These are phyloP conservation scores for Candida succiphila DNA, from an alignment of 805 yeast species.

Conservation along the genomic window DNA sequence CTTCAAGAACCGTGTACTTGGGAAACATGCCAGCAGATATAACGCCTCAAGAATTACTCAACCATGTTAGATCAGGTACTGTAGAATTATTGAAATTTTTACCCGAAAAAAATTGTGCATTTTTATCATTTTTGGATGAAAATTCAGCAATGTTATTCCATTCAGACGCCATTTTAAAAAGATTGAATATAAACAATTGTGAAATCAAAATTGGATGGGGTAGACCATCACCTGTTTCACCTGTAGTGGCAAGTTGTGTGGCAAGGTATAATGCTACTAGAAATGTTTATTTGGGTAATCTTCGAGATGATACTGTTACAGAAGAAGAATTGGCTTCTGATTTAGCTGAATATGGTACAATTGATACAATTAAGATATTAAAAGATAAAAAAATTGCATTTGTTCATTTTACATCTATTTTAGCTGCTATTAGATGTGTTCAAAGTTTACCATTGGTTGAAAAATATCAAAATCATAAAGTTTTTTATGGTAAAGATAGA, in stretches of 20 bases:
- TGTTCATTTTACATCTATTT: slow-evolving; percentile 79
- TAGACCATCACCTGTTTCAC: slow-evolving; percentile 61
- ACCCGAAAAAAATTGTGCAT: slow-evolving; percentile 85
- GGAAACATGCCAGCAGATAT: slow-evolving; percentile 83
- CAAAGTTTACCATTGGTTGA: slow-evolving; percentile 58
- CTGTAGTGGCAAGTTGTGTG: slow-evolving; percentile 67
- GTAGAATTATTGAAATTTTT: slow-evolving; percentile 70
- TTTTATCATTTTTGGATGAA: slow-evolving; percentile 81
- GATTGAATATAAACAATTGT: slow-evolving; percentile 68
- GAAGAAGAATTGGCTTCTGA: slow-evolving; percentile 62
- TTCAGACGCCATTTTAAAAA: slow-evolving; percentile 83
- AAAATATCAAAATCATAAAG: slow-evolving; percentile 66
- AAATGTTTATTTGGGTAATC: slow-evolving; percentile 81
- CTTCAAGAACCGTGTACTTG: slow-evolving; percentile 77
- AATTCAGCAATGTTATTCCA: slow-evolving; percentile 85
- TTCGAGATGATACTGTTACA: slow-evolving; percentile 48
- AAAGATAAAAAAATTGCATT: slow-evolving; percentile 81
- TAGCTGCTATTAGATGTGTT: slow-evolving; percentile 82
- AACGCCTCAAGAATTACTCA: slow-evolving; percentile 71
- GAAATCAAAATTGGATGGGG: slow-evolving; percentile 94
- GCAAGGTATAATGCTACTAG: slow-evolving; percentile 86
- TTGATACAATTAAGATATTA: slow-evolving; percentile 76
- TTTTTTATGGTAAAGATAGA: slow-evolving; percentile 89
- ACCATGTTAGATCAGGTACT: slow-evolving; percentile 86
- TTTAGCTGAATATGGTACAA: slow-evolving; percentile 64